Evolutionary conservation across 306 rosid genomes (phyloP).

Genomic region (Lathyrus aphaca): DNA sequence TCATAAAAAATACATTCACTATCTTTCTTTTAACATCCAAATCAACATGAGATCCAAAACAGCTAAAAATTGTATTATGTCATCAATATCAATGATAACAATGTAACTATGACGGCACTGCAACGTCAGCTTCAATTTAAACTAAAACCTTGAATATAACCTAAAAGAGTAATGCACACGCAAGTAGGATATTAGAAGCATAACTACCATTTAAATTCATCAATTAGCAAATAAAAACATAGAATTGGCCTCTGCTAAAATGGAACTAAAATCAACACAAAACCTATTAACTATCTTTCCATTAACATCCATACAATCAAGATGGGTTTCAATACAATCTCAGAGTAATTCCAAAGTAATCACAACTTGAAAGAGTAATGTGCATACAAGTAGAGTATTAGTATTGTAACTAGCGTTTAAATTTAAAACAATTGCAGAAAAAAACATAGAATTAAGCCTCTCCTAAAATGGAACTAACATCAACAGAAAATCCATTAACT

Average conservation of each 20-base stretch:
- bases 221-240: neutral
- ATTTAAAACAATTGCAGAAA: neutral
- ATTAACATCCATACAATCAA: neutral
- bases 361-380: too few relatives aligned
- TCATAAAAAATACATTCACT: slow-evolving; percentile 13
- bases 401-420: neutral
- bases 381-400: too few relatives aligned
- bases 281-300: slow-evolving; percentile 14
- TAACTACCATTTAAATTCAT: neutral
- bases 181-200: neutral
- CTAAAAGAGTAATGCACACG: slow-evolving; percentile 8
- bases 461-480: neutral
- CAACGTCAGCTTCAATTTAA: neutral
- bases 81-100: neutral
- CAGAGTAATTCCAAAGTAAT: slow-evolving; percentile 11
- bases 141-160: neutral
- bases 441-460: neutral
- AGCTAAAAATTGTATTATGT: neutral
- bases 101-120: neutral
- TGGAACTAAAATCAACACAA: slow-evolving; percentile 17
- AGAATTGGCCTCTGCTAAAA: neutral
- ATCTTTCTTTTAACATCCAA: slow-evolving; percentile 10
- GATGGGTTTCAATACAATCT: neutral
- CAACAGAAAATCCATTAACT: slow-evolving; percentile 12
- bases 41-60: neutral